These are phyloP conservation scores for Psilocybe azurescens DNA, from an alignment of 768 basidiomycete genomes.

Conservation along the genomic window DNA sequence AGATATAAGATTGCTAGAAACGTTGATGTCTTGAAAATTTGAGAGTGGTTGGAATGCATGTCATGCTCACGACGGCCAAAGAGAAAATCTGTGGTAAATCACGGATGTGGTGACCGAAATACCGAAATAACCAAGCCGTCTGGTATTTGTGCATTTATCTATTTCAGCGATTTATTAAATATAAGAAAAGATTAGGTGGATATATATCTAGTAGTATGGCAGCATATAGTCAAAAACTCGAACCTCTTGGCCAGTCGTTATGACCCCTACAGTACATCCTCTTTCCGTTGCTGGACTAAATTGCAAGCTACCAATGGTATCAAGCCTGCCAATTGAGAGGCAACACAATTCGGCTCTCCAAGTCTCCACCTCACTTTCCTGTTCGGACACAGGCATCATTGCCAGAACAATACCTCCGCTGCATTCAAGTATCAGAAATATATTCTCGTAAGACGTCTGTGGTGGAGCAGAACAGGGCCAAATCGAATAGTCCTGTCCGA, in stretches of 20 bases:
- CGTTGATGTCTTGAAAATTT: no score
- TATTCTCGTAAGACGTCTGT: background rate
- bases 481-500: background rate
- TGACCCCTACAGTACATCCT: background rate
- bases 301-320: background rate
- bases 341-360: background rate
- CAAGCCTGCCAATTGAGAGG: background rate
- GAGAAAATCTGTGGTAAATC: no score
- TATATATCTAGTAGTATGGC: no score
- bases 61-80: no score
- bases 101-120: no score
- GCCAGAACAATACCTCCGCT: background rate
- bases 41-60: no score
- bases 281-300: background rate
- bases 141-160: no score
- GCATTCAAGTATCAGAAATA: background rate
- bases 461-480: background rate
- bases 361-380: background rate
- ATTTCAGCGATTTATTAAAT: background rate
- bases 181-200: no score
- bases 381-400: background rate
- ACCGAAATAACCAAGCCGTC: no score
- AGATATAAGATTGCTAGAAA: no score
- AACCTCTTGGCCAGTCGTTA: background rate
- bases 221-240: background rate